Base-by-base conservation (phyloP, 2,329 filamentous ascomycete species). In the Arachnopeziza araneosa region DNA sequence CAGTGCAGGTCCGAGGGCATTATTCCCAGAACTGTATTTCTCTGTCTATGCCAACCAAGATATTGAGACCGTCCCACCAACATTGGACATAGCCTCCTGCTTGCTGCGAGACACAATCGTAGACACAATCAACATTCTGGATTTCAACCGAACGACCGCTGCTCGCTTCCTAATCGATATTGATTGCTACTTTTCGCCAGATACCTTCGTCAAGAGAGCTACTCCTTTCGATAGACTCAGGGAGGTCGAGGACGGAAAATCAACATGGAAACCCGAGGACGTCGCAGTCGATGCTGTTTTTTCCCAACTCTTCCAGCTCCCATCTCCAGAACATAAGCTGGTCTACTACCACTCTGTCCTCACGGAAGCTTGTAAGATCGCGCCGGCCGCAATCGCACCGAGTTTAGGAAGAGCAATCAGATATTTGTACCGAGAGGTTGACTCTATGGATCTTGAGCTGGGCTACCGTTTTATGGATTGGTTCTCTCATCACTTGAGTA, bases 281-380 rank as follows among this genome's bases (percentile, higher is more conserved):
- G 89, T 98, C 60, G 90, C 90, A 2, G 91, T 99, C n/a, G 95
- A 99, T 74, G 92, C 93, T 5, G 91, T 98, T 60, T 99, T 99
- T 75, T 96, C 93, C 1, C 93, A 98, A 74, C 81, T 99, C 50
- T 90, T 96, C 72, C 89, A 91, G 73, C 82, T 99, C 48, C 95
- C 95, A 3, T 82, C 80, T 2, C 86, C 95, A 0, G 91, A 96
- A 75, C 92, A 96, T 76, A 97, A 97, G 75, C 81, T 96, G 1
- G 91, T 99, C 10, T 99, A 96, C 76, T 99, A 97, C 74, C 95
- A 99, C 75, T 89, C 93, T 0, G 86, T 98, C 2, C 85, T 99
- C 55, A 98, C 93, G 0, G 93, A 99, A 74, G 86, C 91, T 60
- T 99, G 95, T 79, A 98, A 96, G 77, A 87, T 98, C 67, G 93